These are phyloP conservation scores for Croton laevigatus DNA, from an alignment of 441 rosid species.

Conservation along the genomic window DNA sequence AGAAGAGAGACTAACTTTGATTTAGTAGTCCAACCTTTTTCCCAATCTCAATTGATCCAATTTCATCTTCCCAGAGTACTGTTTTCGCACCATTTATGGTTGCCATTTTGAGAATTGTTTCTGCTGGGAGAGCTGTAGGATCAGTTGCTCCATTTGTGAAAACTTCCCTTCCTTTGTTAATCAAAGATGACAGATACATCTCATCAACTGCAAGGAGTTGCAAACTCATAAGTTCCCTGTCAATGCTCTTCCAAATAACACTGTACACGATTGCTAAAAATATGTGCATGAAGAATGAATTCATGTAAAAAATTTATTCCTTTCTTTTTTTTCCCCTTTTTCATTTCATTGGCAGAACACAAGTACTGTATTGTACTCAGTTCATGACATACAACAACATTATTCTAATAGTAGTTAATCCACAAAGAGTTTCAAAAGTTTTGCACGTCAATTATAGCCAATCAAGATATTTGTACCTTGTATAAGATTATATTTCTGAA, in stretches of 20 bases:
- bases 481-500: neutral
- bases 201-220: slow-evolving; percentile 55
- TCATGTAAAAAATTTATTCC: neutral
- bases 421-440: neutral
- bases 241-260: slow-evolving; percentile 1
- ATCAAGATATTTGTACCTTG: neutral
- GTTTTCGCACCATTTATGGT: slow-evolving; percentile 70
- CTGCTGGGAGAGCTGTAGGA: slow-evolving; percentile 72
- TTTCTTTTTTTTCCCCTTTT: neutral
- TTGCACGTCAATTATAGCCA: neutral
- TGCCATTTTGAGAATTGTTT: slow-evolving; percentile 56
- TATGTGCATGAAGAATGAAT: neutral
- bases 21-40: slow-evolving; percentile 48
- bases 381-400: neutral
- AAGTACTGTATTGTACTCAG: neutral
- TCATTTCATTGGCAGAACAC: neutral
- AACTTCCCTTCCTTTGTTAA: slow-evolving; percentile 64
- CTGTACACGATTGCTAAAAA: neutral
- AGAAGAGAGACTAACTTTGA: slow-evolving; percentile 8
- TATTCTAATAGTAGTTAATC: neutral
- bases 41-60: slow-evolving; percentile 69
- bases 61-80: slow-evolving; percentile 69
- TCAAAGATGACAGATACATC: slow-evolving; percentile 69
- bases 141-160: slow-evolving; percentile 46
- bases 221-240: slow-evolving; percentile 12